Conservation (phyloP, 2,329 filamentous ascomycete species). For the Calonectria pseudoreteaudii region DNA sequence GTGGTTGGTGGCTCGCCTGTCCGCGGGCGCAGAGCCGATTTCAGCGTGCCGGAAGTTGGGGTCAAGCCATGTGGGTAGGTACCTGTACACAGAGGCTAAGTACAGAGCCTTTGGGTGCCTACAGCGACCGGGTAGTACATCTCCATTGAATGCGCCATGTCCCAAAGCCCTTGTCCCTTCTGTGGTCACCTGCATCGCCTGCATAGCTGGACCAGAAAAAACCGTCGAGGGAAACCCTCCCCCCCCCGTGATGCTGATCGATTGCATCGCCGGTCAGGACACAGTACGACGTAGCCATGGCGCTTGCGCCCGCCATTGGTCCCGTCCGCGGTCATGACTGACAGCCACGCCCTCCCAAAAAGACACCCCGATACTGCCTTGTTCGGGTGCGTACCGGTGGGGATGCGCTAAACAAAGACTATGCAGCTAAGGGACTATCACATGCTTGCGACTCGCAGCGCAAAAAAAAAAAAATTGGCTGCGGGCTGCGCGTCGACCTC, state of each 20-base stretch:
- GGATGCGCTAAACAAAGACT: slow-evolving; percentile 23
- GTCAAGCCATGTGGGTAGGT: slow-evolving; percentile 31
- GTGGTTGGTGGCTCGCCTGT: not conserved
- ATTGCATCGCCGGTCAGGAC: slow-evolving; percentile 21
- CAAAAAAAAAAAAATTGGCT: slow-evolving; percentile 4
- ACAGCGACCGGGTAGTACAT: slow-evolving; percentile 22
- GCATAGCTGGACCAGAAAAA: slow-evolving; percentile 3
- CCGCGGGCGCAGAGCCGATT: not conserved
- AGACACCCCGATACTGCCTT: slow-evolving; percentile 30
- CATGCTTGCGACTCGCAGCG: slow-evolving; percentile 37
- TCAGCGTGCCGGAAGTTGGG: slow-evolving; percentile 7
- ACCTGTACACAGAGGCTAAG: slow-evolving; percentile 28
- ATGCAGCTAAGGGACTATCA: slow-evolving; percentile 43
- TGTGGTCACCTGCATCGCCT: slow-evolving; percentile 41
- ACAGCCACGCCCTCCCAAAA: slow-evolving; percentile 18
- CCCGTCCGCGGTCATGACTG: slow-evolving; percentile 1
- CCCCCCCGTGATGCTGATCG: slow-evolving; percentile 20
- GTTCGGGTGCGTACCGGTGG: slow-evolving; percentile 34
- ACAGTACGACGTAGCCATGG: slow-evolving; percentile 11
- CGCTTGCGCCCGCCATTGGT: not conserved
- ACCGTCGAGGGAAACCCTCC: slow-evolving; percentile 1
- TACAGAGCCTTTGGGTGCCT: not conserved
- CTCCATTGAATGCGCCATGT: slow-evolving; percentile 14
- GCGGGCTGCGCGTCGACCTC: slow-evolving; percentile 12
- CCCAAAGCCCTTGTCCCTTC: slow-evolving; percentile 31